Evolutionary conservation across 306 rosid genomes (phyloP).

Genomic region (Quercus gilva): DNA sequence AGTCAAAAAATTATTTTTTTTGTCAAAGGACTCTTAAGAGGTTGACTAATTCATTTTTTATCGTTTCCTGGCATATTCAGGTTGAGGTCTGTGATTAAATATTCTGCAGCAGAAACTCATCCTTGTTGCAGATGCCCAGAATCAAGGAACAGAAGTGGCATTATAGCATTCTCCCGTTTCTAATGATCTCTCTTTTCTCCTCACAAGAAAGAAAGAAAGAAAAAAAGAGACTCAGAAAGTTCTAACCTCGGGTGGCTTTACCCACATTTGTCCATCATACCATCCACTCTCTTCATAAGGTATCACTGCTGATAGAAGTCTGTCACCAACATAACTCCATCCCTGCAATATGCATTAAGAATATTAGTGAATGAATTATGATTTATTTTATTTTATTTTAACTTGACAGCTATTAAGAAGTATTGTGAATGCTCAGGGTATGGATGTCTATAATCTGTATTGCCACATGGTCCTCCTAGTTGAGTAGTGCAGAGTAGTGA

Average conservation of each 20-base stretch:
- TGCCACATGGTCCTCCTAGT: background rate
- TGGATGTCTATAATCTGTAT: background rate
- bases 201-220: conserved; percentile 11
- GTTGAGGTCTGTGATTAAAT: background rate
- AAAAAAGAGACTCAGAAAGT: conserved; percentile 13
- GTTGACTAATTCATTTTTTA: background rate
- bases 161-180: background rate
- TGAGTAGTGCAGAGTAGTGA: background rate
- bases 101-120: background rate
- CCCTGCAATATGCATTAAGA: conserved; percentile 48
- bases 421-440: background rate
- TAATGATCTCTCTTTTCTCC: background rate
- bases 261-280: conserved; percentile 99
- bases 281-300: conserved; percentile 99
- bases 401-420: background rate
- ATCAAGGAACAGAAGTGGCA: background rate
- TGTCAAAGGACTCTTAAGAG: background rate
- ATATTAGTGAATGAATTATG: background rate
- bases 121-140: background rate
- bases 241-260: conserved; percentile 94
- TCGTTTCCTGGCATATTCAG: background rate
- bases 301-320: conserved; percentile 93
- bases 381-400: background rate
- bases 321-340: conserved; percentile 98
- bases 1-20: background rate